Evolutionary conservation across 805 yeast species (phyloP), one percentile per base, ranked within the genome.

Genomic region (Wilhelminamyces savonicus): DNA sequence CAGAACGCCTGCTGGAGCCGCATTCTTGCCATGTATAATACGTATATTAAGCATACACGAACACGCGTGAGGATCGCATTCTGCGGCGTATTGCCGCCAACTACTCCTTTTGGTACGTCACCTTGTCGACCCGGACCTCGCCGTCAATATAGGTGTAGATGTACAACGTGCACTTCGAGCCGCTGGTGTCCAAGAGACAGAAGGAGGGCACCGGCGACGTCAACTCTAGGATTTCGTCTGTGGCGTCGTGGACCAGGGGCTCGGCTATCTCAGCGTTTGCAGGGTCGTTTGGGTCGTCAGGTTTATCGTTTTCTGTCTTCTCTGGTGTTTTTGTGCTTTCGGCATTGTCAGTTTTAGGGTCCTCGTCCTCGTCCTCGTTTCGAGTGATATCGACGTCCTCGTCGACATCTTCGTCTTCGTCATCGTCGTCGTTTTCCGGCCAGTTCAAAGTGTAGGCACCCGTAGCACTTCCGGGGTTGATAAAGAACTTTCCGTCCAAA

Each of bases 401-500:
- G 4, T 18, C 23, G 3, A 4, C 23, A 6, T 17, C 28, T 7
- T 16, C 27, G 10, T n/a, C 21, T 8, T 34, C 41, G 3, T 70
- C 78, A 1, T 49, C 57, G 13, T 71, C 76, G 2, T 66, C 69
- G 5, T 63, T 67, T 34, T 78, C 78, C 59, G 78, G 75, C 46
- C 78, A 80, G 28, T 54, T 59, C 19, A 82, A 71, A 24, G 71
- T 70, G 41, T 71, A 76, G 0, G 97, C 96, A 16, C 98, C 98
- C 0, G 97, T 88, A 24, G 94, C 94, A 50, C 94, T 82, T 0
- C 98, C 98, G 0, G 98, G 97, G 52, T 85, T 90, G n/a, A 92
- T 71, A 48, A 92, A 92, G 53, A 88, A 85, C 56, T 84, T 85
- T 14, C 94, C 94, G 41, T 87, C 97, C 34, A 88, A 61, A 7